Base-by-base conservation (phyloP, 208 protist genomes). In the Acanthamoeba lugdunensis region DNA sequence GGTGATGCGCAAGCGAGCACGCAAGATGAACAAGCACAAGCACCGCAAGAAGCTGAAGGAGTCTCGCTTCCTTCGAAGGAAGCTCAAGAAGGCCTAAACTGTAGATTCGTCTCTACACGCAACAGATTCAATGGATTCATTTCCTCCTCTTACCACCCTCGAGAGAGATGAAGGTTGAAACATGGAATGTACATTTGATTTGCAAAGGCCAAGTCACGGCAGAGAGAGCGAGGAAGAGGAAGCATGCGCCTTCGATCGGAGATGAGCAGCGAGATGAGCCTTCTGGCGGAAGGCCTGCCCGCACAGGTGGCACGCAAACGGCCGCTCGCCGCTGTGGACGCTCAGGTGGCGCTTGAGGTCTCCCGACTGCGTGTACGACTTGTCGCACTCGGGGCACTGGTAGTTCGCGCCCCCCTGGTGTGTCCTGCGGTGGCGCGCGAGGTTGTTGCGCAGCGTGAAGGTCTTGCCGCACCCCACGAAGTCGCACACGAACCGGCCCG, bases 1-100 rank as follows among this genome's bases (percentile, higher is more conserved):
- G 14, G 69, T 77, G 4, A 77, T 30, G 69, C 69, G 69, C 37
- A 77, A 77, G 69, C 69, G 69, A 77, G 69, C 69, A n/a, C 69
- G 69, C 21, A 77, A 77, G 69, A 77, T 77, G 69, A 77, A 77
- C n/a, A 77, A 77, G 69, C 69, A 77, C 69, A 77, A 77, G 69
- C 69, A 77, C 69, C 69, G 69, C 69, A 77, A 77, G 69, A 77
- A 77, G 69, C 69, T 77, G 21, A 77, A 77, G 69, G 69, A 77
- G 18, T 23, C n/a, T 14, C 69, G 69, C 69, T 77, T 77, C 69
- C 69, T 77, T 5, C 69, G 69, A 77, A 77, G 69, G 69, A 77
- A 77, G 28, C 69, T 77, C 69, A 33, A 77, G 69, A 18, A 77
- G 37, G 69, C n/a, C 18, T 33, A 77, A 41, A 41, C 37, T 41